Conservation (phyloP, 2,329 filamentous ascomycete genomes). For the Sclerotinia spermophila region DNA sequence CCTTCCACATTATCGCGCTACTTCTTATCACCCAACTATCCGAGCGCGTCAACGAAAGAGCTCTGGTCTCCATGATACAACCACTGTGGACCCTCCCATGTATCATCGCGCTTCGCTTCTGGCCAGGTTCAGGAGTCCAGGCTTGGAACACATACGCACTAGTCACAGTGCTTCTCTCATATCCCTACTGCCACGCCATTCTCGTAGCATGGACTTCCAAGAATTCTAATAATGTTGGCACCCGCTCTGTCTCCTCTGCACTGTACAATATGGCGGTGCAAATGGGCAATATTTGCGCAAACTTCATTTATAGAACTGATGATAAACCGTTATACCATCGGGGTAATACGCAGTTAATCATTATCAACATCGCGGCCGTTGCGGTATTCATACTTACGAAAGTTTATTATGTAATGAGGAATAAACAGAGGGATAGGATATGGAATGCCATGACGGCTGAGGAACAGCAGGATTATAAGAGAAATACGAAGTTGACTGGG, state of each 20-base stretch:
- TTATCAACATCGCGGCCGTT: constrained; percentile 45
- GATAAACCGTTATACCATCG: constrained; percentile 54
- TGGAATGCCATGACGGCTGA: constrained; percentile 46
- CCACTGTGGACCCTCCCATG: constrained; percentile 44
- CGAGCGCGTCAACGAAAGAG: constrained; percentile 41
- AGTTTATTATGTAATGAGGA: constrained; percentile 46
- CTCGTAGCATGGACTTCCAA: constrained; percentile 45
- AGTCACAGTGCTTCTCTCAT: constrained; percentile 33
- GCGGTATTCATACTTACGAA: constrained; percentile 49
- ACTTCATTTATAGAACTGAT: constrained; percentile 48
- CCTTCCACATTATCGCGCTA: constrained; percentile 45
- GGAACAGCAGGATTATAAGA: constrained; percentile 39
- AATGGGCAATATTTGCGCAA: constrained; percentile 43
- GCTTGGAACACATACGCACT: constrained; percentile 41
- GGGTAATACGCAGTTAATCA: constrained; percentile 56
- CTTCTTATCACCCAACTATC: constrained; percentile 47
- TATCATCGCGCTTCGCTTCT: constrained; percentile 38
- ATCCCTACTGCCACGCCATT: constrained; percentile 36
- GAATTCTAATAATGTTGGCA: constrained; percentile 61
- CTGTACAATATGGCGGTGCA: constrained; percentile 51
- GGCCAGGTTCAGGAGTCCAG: constrained; percentile 26
- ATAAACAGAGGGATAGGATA: constrained; percentile 40
- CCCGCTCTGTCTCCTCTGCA: constrained; percentile 58
- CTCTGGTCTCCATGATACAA: constrained; percentile 38
- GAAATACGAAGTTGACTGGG: constrained; percentile 39